Evolutionary conservation across 768 basidiomycete genomes (phyloP), one percentile per base, ranked within the genome.

Genomic region (Rubroboletus pulcherrimus): DNA sequence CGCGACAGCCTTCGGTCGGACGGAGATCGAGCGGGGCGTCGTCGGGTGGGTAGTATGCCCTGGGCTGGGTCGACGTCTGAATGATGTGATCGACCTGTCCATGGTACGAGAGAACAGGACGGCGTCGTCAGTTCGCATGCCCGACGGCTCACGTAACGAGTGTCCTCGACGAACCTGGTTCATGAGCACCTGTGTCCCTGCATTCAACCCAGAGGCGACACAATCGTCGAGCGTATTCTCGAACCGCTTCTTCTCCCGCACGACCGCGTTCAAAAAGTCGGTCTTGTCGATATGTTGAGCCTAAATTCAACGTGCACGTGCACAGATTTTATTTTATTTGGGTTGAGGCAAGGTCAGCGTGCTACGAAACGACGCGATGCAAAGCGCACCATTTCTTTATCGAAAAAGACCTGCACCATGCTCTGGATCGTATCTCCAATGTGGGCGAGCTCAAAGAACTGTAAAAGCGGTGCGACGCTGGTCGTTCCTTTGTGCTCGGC

Each of bases 341-440:
- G 33, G 14, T 38, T 40, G 10, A 12, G 8, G 5, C 40, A 21
- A 38, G 14, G 15, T 55, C 33, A 43, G 33, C 19, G 14, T 38
- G 17, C 31, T 5, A 6, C 19, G 21, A 11, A 40, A n/a, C 5
- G 6, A 17, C 0, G 5, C 0, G 4, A 24, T 12, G 24, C 29
- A 17, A 15, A 5, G 19, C 2, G 10, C 7, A 90, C 92, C 73
- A 98, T 75, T 64, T 97, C 96, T 66, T 95, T 95, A 67, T 98
- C 97, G 66, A 96, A 99, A 71, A 95, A 99, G 2, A 98, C 97
- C 63, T 99, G 94, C 7, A 97, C 85, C 85, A 98, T 98, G 17
- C 87, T 92, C 72, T 96, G 93, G 42, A 98, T 98, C 15, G 92
- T 99, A 67, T 99, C 96, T 1, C 94, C 97, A 15, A 98, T 78